phyloP scores from a whole-genome alignment of 2,329 filamentous ascomycete genomes.

The Diaporthe vexans region DNA sequence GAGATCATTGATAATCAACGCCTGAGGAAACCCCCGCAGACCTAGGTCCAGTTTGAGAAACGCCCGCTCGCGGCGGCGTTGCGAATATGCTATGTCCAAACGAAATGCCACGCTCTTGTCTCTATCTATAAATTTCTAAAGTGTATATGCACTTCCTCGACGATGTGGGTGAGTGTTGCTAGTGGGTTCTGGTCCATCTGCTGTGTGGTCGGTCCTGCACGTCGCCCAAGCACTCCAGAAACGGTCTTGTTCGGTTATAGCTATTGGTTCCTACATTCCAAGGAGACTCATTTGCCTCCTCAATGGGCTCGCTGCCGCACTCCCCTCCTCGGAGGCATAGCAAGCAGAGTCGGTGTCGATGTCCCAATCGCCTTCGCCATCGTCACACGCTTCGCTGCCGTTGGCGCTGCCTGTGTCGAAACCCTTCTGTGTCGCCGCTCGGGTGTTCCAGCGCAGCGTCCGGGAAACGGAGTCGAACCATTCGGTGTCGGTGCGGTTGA shows the following conservation, averaged over 20 bases:
- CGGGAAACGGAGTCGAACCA: conserved; percentile 98
- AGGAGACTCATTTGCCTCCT: conserved; percentile 81
- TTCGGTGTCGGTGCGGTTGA: conserved; percentile 88
- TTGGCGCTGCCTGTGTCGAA: conserved; percentile 72
- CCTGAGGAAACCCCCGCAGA: conserved; percentile 10
- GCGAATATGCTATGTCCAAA: conserved; percentile 33
- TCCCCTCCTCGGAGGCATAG: conserved; percentile 81
- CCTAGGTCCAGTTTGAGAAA: not conserved
- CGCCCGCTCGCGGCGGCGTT: conserved; percentile 32
- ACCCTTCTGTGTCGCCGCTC: conserved; percentile 91
- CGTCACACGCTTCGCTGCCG: conserved; percentile 62
- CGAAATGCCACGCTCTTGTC: conserved; percentile 33
- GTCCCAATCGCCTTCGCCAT: conserved; percentile 81
- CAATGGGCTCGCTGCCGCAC: conserved; percentile 75
- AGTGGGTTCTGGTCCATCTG: not conserved
- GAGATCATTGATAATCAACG: conserved; percentile 12
- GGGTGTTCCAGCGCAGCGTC: conserved; percentile 94
- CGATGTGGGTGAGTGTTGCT: not conserved
- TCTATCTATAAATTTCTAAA: conserved; percentile 28
- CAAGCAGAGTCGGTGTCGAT: conserved; percentile 89
- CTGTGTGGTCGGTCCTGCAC: not conserved
- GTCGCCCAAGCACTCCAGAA: not conserved
- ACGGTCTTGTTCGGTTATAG: not conserved
- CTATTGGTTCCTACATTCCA: conserved; percentile 62
- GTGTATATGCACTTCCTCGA: conserved; percentile 19